Base-by-base conservation (phyloP, 495 filamentous ascomycete species). In the Entonaema liquescens region DNA sequence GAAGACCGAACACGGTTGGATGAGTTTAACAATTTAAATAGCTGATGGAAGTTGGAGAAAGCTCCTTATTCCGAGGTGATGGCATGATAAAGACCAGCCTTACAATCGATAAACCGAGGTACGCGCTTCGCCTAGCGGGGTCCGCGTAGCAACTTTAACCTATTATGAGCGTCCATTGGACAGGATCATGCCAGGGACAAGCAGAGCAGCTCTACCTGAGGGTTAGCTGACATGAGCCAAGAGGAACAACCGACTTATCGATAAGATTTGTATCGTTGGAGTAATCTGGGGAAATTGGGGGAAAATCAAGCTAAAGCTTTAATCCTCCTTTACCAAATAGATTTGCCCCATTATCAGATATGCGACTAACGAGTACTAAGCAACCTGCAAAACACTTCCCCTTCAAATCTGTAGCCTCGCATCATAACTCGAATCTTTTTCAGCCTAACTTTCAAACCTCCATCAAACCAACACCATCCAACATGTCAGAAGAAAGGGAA, bases 401-500 rank as follows among this genome's bases (percentile, higher is more conserved):
- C 53, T 58, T 17, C 35, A 38, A 38, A 55, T 52, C 53, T 54
- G 13, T 23, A 60, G 64, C 65, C 50, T 68, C 38, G 65, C 70
- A 57, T 62, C 47, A 25, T 49, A 36, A 5, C 60, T 36, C 17
- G 19, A n/a, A 54, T 28, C 29, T 38, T 49, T 61, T 44, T 33
- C 58, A 70, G 56, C 44, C 72, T 64, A 8, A 38, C 25, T 6
- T 65, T 36, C 40, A 64, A 59, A 42, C 23, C 23, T 28, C 56
- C 56, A 42, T 38, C 55, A 35, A 28, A 42, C 63, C 15, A 38
- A 47, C 62, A 61, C 36, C 59, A 5, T 62, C 58, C 53, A 65
- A 50, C 68, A 79, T 77, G 77, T 75, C 77, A 12, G 77, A 78
- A 68, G 68, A 76, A 68, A 74, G 72, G 44, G 77, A 73, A 71